A percentile compares a stretch with the other conserved stretches of the same genome.
phyloP scores from a whole-genome alignment of 768 basidiomycete species.

The Daedaleopsis nitida region DNA sequence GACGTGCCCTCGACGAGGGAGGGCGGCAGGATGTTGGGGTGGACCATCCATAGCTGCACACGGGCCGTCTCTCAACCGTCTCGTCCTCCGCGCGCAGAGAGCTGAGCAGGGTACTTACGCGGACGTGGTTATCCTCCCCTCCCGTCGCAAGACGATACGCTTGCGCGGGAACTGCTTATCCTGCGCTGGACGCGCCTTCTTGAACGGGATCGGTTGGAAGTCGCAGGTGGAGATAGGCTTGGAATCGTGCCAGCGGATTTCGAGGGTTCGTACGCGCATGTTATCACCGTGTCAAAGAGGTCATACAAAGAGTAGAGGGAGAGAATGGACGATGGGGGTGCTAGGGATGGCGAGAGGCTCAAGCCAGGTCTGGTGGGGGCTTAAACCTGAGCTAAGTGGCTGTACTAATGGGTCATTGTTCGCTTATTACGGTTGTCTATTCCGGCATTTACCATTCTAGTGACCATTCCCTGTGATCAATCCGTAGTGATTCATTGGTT shows the following conservation, averaged over 20 bases:
- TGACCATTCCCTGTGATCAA: background rate
- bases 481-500: background rate
- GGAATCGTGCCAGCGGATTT: conserved; percentile 96
- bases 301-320: background rate
- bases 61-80: background rate
- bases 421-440: background rate
- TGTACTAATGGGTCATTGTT: background rate
- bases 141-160: conserved; percentile 92
- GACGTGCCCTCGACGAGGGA: conserved; percentile 49
- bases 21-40: conserved; percentile 83
- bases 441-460: background rate
- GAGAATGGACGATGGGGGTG: background rate
- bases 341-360: background rate
- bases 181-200: conserved; percentile 72
- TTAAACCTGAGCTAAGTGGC: background rate
- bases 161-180: conserved; percentile 61
- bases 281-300: background rate
- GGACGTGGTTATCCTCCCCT: conserved; percentile 95
- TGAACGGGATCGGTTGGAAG: conserved; percentile 85
- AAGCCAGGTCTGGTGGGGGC: background rate
- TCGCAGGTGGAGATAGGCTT: conserved; percentile 97
- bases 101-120: conserved; percentile 59
- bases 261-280: conserved; percentile 89
- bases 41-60: conserved; percentile 86
- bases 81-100: background rate